phyloP scores from a whole-genome alignment of 306 rosid genomes.

The Pyrus bretschneideri region DNA sequence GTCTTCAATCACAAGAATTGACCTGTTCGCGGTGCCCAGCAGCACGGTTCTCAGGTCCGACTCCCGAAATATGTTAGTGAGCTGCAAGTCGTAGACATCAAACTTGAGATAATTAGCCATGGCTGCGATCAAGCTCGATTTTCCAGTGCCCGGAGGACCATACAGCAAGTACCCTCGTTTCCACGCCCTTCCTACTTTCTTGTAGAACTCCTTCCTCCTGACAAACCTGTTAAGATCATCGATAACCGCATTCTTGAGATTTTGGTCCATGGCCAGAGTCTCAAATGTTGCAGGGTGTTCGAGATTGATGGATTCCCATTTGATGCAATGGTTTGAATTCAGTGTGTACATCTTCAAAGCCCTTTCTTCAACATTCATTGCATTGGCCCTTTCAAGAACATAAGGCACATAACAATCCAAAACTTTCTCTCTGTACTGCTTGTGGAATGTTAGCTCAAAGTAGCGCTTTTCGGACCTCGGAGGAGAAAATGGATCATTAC shows the following conservation, averaged over 20 bases:
- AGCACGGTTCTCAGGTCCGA: slow-evolving; percentile 68
- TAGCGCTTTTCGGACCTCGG: slow-evolving; percentile 33
- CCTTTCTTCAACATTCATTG: slow-evolving; percentile 38
- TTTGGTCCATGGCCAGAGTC: slow-evolving; percentile 68
- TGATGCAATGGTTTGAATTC: slow-evolving; percentile 17
- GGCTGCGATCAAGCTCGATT: slow-evolving; percentile 87
- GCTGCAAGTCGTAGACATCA: slow-evolving; percentile 77
- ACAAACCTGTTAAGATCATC: slow-evolving; percentile 67
- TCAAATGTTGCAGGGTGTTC: slow-evolving; percentile 83
- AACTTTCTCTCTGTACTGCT: slow-evolving; percentile 34
- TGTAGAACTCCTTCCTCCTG: slow-evolving; percentile 68
- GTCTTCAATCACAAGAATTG: slow-evolving; percentile 85
- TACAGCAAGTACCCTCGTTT: slow-evolving; percentile 76
- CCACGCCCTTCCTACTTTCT: slow-evolving; percentile 86
- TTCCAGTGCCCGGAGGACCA: slow-evolving; percentile 93
- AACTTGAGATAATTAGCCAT: slow-evolving; percentile 84
- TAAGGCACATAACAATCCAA: slow-evolving; percentile 41
- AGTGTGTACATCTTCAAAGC: slow-evolving; percentile 65
- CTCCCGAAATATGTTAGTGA: slow-evolving; percentile 48
- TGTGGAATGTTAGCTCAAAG: slow-evolving; percentile 61
- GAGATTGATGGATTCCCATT: slow-evolving; percentile 70
- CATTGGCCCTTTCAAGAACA: slow-evolving; percentile 41
- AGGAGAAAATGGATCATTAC: slow-evolving; percentile 3
- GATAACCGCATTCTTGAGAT: slow-evolving; percentile 28
- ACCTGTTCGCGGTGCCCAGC: slow-evolving; percentile 61